Evolutionary conservation across 2,329 filamentous ascomycete genomes (phyloP), one percentile per base, ranked within the genome.

Genomic region (Venturia pyrina): DNA sequence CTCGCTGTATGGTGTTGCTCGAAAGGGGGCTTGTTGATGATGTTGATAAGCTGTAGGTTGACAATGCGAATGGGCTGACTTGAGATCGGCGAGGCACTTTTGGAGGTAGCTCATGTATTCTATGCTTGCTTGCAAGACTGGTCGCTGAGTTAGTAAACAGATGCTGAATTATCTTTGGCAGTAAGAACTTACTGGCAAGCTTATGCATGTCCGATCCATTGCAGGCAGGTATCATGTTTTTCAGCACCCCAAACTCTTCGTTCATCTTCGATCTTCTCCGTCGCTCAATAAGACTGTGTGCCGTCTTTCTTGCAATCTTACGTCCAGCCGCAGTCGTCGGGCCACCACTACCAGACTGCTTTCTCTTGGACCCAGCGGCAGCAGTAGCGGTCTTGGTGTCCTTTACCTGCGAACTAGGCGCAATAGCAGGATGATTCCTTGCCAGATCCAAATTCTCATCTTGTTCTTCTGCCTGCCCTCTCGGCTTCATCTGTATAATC

Each of bases 161-260:
- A 28, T 28, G 28, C 28, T 28, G n/a, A 34, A 69, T 69, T 75
- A 96, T 93, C 85, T 97, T 92, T 63, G 98, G 34, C 79, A 62
- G 11, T 21, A 21, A 41, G 41, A n/a, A 43, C 63, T 57, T 44
- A 70, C 98, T 97, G 19, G 93, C 92, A 66, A 98, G 80, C 78
- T 99, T 99, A 77, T 98, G 95, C 95, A 98, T 98, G 73, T 98
- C 93, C 70, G 88, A 85, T 7, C 92, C 93, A n/a, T 85, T 87
- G 76, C 95, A 98, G 1, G 95, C 93, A 0, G 95, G 95, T 66
- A 98, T 96, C 90, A 99, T 92, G 71, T 89, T 85, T 78, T 98
- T 98, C 69, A 98, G 79, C 19, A 96, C 89, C 1, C 87, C 89
- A 78, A 98, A 98, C 78, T 98, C 95, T 75, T 98, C 93, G 71